These are phyloP conservation scores for Carallia brachiata DNA, from an alignment of 345 rosid genomes.

Conservation along the genomic window DNA sequence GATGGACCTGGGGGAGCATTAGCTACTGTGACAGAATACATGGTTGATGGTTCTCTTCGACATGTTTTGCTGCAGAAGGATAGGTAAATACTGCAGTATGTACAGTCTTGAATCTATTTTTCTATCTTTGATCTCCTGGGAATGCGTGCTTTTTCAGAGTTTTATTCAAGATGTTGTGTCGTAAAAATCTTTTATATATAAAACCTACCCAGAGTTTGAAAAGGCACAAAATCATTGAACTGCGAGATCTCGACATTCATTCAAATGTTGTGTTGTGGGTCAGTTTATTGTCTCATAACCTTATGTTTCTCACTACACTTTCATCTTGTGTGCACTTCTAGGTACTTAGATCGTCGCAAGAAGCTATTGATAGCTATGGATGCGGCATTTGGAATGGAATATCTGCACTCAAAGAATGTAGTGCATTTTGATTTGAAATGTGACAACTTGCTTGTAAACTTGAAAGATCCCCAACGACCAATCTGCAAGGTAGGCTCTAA, in stretches of 20 bases:
- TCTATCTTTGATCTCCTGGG: conserved; percentile 11
- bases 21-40: conserved; percentile 87
- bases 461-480: conserved; percentile 89
- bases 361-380: conserved; percentile 96
- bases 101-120: conserved; percentile 15
- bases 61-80: conserved; percentile 85
- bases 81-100: conserved; percentile 45
- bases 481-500: conserved; percentile 79
- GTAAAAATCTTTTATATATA: background rate
- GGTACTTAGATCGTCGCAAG: conserved; percentile 90
- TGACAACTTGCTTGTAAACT: conserved; percentile 93
- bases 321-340: conserved; percentile 26
- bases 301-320: conserved; percentile 10
- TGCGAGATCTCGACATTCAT: background rate
- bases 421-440: conserved; percentile 98
- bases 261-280: background rate
- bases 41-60: conserved; percentile 97
- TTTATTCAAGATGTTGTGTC: background rate
- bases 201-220: background rate
- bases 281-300: conserved; percentile 6
- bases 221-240: background rate
- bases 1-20: conserved; percentile 82
- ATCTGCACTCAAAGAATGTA: conserved; percentile 90
- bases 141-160: background rate
- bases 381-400: conserved; percentile 99